Evolutionary conservation across 129 eudicot genomes (phyloP).

Genomic region (Saposhnikovia divaricata): DNA sequence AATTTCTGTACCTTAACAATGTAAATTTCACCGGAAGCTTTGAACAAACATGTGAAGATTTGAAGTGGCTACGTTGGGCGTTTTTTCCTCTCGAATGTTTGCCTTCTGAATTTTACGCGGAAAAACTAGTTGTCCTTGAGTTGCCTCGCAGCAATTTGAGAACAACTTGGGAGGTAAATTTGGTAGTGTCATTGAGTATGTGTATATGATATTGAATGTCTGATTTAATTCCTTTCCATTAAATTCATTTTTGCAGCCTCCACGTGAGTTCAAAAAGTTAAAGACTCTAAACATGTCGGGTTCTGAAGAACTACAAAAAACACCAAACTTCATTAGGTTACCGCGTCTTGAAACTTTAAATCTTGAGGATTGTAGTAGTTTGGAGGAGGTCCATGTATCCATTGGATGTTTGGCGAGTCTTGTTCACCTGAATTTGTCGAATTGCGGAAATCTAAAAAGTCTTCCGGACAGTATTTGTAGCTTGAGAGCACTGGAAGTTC

Average conservation of each 20-base stretch:
- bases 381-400: no score
- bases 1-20: no score
- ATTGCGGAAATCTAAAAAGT: not conserved
- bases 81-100: not conserved
- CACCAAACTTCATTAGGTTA: slow-evolving; percentile 7
- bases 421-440: slow-evolving; percentile 1
- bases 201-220: no score
- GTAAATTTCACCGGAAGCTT: not conserved
- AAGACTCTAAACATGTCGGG: not conserved
- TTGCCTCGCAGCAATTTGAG: not conserved
- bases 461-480: slow-evolving; percentile 6
- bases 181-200: no score
- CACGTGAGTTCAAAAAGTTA: no score
- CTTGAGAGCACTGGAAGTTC: no score
- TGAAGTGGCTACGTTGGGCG: not conserved
- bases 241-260: no score
- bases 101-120: not conserved
- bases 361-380: not conserved
- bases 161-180: no score
- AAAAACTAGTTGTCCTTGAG: not conserved
- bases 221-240: no score
- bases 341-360: slow-evolving; percentile 13
- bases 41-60: not conserved
- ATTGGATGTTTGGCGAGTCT: slow-evolving; percentile 13
- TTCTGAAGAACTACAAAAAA: slow-evolving; percentile 1